Conservation (phyloP, 2,329 filamentous ascomycete genomes). For the Diaporthe sp. region DNA sequence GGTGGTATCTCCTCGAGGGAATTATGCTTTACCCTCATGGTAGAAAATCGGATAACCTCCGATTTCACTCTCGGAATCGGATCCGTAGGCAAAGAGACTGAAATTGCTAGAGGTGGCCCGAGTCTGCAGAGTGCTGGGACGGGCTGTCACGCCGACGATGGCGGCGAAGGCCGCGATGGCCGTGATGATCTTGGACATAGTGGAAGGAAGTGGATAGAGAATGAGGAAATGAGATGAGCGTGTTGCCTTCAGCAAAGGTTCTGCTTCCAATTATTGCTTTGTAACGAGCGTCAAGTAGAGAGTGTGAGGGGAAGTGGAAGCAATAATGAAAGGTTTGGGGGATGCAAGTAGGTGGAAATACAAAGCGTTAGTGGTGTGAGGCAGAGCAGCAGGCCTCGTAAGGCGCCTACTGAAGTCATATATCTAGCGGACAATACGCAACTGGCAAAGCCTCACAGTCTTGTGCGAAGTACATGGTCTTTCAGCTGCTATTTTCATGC, state of each 20-base stretch:
- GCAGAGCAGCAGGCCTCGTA: neutral
- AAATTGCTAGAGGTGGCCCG: slow-evolving; percentile 20
- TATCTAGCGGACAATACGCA: slow-evolving; percentile 7
- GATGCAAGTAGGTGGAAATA: neutral
- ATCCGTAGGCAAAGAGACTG: slow-evolving; percentile 32
- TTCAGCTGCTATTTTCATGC: slow-evolving; percentile 1
- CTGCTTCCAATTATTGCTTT: neutral
- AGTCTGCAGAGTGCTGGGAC: neutral
- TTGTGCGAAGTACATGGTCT: neutral
- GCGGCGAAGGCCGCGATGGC: slow-evolving; percentile 1
- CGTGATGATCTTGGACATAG: slow-evolving; percentile 14
- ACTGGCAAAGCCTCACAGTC: slow-evolving; percentile 2
- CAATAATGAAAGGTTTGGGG: neutral
- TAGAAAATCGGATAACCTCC: slow-evolving; percentile 32
- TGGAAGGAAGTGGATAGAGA: neutral
- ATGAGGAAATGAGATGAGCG: neutral
- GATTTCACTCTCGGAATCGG: neutral
- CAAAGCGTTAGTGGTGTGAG: neutral
- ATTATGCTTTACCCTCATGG: neutral
- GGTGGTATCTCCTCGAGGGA: neutral
- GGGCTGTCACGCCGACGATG: neutral
- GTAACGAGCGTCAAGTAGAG: slow-evolving; percentile 18
- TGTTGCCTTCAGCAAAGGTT: neutral
- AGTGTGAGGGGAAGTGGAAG: neutral
- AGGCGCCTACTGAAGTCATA: slow-evolving; percentile 13